phyloP scores from a whole-genome alignment of 495 filamentous ascomycete species.

The Daldinia childiae region DNA sequence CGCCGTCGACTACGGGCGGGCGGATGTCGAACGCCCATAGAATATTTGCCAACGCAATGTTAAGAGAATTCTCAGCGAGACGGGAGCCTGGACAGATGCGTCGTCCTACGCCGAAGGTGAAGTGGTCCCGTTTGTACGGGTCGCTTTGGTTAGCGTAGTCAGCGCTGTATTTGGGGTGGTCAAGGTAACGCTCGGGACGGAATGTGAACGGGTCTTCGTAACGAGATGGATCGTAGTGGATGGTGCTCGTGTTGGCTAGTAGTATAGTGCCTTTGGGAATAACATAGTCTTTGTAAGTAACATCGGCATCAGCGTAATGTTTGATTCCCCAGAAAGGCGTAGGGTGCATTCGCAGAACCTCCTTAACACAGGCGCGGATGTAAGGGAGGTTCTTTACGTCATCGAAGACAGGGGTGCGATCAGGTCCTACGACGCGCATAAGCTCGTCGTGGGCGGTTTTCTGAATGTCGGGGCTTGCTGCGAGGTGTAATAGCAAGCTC shows the following conservation, averaged over 20 bases:
- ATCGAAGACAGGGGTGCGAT: conserved; percentile 60
- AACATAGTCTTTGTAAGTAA: conserved; percentile 59
- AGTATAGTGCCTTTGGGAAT: conserved; percentile 61
- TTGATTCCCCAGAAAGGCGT: conserved; percentile 60
- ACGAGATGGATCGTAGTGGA: conserved; percentile 37
- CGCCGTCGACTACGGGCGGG: conserved; percentile 11
- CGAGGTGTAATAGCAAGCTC: conserved; percentile 60
- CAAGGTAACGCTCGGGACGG: conserved; percentile 50
- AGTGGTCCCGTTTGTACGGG: conserved; percentile 57
- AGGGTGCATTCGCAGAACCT: conserved; percentile 66
- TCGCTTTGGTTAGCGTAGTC: conserved; percentile 54
- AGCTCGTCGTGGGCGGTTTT: conserved; percentile 29
- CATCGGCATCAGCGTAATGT: conserved; percentile 58
- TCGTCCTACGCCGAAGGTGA: conserved; percentile 61
- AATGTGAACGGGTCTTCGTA: conserved; percentile 40
- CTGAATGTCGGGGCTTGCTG: conserved; percentile 31
- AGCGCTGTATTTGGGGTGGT: conserved; percentile 51
- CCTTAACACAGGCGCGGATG: conserved; percentile 61
- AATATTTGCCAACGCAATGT: conserved; percentile 56
- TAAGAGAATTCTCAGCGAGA: conserved; percentile 59
- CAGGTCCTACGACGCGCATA: conserved; percentile 47
- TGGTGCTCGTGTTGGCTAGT: conserved; percentile 42
- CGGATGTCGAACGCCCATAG: conserved; percentile 59
- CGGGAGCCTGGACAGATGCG: conserved; percentile 61
- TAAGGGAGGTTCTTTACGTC: conserved; percentile 64